These are phyloP conservation scores for Ehretia macrophylla DNA, from an alignment of 257 asterid species.

Conservation along the genomic window DNA sequence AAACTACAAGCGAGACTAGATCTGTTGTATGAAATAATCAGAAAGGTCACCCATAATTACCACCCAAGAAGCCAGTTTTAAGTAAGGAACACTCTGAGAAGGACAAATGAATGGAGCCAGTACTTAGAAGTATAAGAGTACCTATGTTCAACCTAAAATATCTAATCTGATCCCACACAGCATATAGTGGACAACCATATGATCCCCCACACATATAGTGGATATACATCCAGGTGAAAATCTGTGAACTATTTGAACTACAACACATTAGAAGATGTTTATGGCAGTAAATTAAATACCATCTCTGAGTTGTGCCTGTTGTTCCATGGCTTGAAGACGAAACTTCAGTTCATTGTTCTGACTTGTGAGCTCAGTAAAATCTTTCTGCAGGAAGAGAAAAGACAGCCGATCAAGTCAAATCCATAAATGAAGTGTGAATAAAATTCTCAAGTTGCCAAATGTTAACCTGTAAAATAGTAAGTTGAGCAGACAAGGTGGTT, in stretches of 20 bases:
- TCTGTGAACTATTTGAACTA: background rate
- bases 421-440: conserved; percentile 5
- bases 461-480: conserved; percentile 66
- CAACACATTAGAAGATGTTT: background rate
- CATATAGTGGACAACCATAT: too few species aligned
- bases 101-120: too few species aligned
- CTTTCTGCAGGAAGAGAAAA: conserved; percentile 48
- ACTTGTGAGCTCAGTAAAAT: conserved; percentile 43
- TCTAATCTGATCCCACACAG: too few species aligned
- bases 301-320: conserved; percentile 81
- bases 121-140: too few species aligned
- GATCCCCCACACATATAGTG: too few species aligned
- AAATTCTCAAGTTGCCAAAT: conserved; percentile 3
- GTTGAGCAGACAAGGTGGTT: conserved; percentile 66
- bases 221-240: too few species aligned
- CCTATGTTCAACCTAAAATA: too few species aligned
- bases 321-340: conserved; percentile 82
- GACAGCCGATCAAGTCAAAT: conserved; percentile 3
- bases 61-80: background rate
- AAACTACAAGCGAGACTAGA: too few species aligned
- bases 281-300: conserved; percentile 38
- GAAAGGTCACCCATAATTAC: too few species aligned
- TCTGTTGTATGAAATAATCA: too few species aligned
- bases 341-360: conserved; percentile 82
- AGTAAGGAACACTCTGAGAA: background rate